These are phyloP conservation scores for Rhynchosporium agropyri DNA, from an alignment of 2,329 filamentous ascomycete species.

Conservation along the genomic window DNA sequence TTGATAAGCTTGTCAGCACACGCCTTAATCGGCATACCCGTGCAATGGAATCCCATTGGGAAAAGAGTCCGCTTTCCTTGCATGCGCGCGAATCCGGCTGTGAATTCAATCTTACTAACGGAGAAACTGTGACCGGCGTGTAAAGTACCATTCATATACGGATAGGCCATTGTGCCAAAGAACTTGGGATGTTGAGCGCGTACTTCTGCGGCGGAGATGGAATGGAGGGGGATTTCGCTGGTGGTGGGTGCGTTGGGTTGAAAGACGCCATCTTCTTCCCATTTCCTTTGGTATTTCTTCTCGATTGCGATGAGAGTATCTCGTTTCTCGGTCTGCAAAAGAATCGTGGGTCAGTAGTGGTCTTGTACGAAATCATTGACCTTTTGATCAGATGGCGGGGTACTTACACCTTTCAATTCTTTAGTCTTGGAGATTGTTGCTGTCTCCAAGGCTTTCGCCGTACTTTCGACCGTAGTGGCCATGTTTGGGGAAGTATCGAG, in stretches of 20 bases:
- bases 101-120: slow-evolving; percentile 90
- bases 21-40: slow-evolving; percentile 97
- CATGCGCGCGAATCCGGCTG: slow-evolving; percentile 84
- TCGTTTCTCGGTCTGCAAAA: slow-evolving; percentile 75
- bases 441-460: slow-evolving; percentile 52
- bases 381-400: slow-evolving; percentile 27
- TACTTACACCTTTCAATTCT: slow-evolving; percentile 59
- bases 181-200: slow-evolving; percentile 86
- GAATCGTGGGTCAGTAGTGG: slow-evolving; percentile 17
- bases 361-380: slow-evolving; percentile 29
- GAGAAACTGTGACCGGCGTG: slow-evolving; percentile 95
- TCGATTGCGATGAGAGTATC: slow-evolving; percentile 80
- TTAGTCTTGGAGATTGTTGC: slow-evolving; percentile 61
- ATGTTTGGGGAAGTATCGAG: slow-evolving; percentile 43
- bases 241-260: slow-evolving; percentile 81
- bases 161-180: slow-evolving; percentile 78
- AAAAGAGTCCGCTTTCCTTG: slow-evolving; percentile 85
- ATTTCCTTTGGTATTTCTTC: slow-evolving; percentile 89
- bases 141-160: slow-evolving; percentile 85
- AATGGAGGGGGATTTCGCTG: slow-evolving; percentile 73
- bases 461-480: slow-evolving; percentile 44
- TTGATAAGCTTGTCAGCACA: slow-evolving; percentile 92
- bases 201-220: slow-evolving; percentile 73
- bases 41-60: slow-evolving; percentile 93
- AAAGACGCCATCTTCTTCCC: slow-evolving; percentile 78